Percentiles rank a stretch among this genome's conserved stretches.
Conservation (phyloP, 495 filamentous ascomycete genomes). For the Annulohypoxylon stygium region DNA sequence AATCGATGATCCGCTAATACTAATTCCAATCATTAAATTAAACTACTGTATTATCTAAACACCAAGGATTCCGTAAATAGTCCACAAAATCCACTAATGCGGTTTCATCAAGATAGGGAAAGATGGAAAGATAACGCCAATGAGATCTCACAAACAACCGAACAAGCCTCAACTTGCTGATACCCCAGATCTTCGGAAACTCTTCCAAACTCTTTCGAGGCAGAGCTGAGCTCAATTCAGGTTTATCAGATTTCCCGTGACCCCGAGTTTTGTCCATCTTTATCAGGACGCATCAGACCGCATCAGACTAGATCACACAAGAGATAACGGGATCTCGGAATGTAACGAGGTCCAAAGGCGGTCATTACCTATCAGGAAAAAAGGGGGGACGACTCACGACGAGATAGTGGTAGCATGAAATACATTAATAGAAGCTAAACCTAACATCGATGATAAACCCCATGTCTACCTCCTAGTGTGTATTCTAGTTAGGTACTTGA, state of each 20-base stretch:
- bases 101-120: slow-evolving; percentile 9
- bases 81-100: not conserved
- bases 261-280: slow-evolving; percentile 9
- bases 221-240: not conserved
- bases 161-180: not conserved
- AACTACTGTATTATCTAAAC: slow-evolving; percentile 1
- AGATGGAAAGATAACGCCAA: slow-evolving; percentile 1
- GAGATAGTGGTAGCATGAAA: not conserved
- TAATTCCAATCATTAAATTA: not conserved
- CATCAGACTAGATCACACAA: not conserved
- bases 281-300: not conserved
- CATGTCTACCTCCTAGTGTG: not conserved
- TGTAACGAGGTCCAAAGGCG: not conserved
- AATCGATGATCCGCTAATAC: not conserved
- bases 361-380: slow-evolving; percentile 3
- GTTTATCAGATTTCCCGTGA: not conserved
- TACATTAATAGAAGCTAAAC: slow-evolving; percentile 8
- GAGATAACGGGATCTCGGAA: slow-evolving; percentile 10
- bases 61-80: slow-evolving; percentile 11
- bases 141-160: not conserved
- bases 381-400: not conserved
- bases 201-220: not conserved
- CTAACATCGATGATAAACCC: not conserved
- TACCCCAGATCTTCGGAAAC: not conserved
- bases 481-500: too few species aligned